Evolutionary conservation across 768 basidiomycete genomes (phyloP), one percentile per base, ranked within the genome.

Genomic region (Coprinopsis sp.): DNA sequence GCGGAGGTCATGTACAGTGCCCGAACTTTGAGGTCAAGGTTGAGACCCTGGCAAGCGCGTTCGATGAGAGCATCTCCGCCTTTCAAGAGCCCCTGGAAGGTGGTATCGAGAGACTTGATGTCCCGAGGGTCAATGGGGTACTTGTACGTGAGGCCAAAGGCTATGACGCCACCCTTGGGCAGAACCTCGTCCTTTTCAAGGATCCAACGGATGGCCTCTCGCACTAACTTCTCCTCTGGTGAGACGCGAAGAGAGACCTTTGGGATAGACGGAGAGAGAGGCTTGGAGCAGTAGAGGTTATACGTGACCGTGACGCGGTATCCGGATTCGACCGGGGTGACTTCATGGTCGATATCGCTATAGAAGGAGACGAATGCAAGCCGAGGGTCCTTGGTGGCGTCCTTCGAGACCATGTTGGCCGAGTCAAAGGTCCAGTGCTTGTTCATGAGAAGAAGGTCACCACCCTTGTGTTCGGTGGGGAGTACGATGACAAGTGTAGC

Each of bases 401-500:
- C 24, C 37, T 49, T 31, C 18, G 45, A 33, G 6, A 48, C 39
- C 2, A 54, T 43, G n/a, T 58, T 38, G 6, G 63, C 56, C 6
- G 72, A 68, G 47, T 75, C 71, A 31, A 72, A 64, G 0, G 51
- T 54, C 64, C 64, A 70, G 33, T 70, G 68, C 18, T 59, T 47
- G 12, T 54, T 61, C 10, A 63, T 64, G 1, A 81, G 59, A 2
- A 63, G 41, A 13, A 76, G 64, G 14, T 59, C 55, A 3, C 77
- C 78, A 1, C 76, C 77, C 46, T 72, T 60, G 51, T 79, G 70
- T 0, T 52, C 18, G 1, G 71, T 71, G 13, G 77, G 77, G 41
- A 77, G 67, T 13, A 74, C 65, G 29, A 79, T 51, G 1, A 79
- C 70, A 7, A 82, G 65, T 1, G 78, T 78, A 1, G 73, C 77